Conservation (phyloP, 2,329 filamentous ascomycete genomes). For the Fusarium annulatum region DNA sequence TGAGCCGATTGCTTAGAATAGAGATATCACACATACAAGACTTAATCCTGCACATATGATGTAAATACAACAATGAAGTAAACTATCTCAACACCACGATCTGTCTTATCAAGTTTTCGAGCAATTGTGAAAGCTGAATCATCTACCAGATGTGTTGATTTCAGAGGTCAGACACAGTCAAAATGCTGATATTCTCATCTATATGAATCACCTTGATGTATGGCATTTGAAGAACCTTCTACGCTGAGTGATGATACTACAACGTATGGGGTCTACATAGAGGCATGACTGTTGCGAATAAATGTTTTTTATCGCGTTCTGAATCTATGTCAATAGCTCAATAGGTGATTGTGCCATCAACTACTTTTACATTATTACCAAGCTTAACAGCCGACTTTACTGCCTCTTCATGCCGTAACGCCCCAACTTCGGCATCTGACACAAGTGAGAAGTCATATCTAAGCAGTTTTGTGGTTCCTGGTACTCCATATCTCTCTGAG, state of each 20-base stretch:
- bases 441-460: background rate
- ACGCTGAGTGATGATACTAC: background rate
- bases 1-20: background rate
- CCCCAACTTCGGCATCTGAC: background rate
- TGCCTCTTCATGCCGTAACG: constrained; percentile 3
- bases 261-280: too few species aligned
- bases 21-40: background rate
- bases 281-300: too few species aligned
- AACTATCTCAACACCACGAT: background rate
- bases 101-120: too few species aligned
- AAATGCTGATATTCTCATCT: too few species aligned
- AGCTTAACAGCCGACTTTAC: constrained; percentile 4
- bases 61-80: background rate
- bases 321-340: background rate
- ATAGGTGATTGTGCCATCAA: background rate
- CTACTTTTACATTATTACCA: background rate
- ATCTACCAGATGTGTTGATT: too few species aligned
- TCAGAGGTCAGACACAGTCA: too few species aligned
- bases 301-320: background rate
- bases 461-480: background rate
- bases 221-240: too few species aligned
- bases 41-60: background rate
- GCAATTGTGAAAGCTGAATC: too few species aligned
- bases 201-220: too few species aligned
- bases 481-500: background rate